Evolutionary conservation across 129 eudicot genomes (phyloP), one percentile per base, ranked within the genome.

Genomic region (Arctium lappa): DNA sequence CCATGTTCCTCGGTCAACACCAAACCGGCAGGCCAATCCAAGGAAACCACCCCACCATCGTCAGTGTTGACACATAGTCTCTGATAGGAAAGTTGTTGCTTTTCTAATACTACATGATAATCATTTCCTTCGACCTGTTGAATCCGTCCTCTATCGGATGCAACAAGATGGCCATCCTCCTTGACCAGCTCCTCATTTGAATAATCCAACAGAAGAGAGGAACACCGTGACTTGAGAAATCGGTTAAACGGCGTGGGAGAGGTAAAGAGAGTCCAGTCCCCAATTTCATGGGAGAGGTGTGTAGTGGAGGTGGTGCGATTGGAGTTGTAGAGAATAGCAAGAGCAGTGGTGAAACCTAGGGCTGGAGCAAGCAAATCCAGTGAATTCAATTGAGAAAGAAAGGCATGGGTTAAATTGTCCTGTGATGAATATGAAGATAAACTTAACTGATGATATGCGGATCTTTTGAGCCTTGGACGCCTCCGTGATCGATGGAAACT

Each of bases 211-310:
- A 42, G 44, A 53, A 94, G 89, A 40, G 97, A 95, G 2, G 92
- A 90, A 31, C 95, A 93, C 0, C 99, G 92, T 5, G 88, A 30
- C 69, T 86, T 74, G 8, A 93, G 89, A 22, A 95, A 93, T 5
- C 99, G 97, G 74, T 95, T 91, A 71, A 95, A 95, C 46, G 97
- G 99, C 77, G 99, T 90, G 31, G 97, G 99, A 33, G 89, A 84
- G 56, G 98, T 80, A 62, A 86, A 88, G 7, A 95, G 78, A 8
- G 81, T 82, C 99, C 98, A 93, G 46, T 91, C 91, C 2, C 92
- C 92, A 12, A 84, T 44, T n/a, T 87, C 81, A 31, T 6, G 18
- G 15, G 37, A 38, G 29, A 31, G 15, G 82, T 66, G 16, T 60
- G 66, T 56, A 15, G 2, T 53, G 27, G 65, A 3, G 56, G 22